phyloP scores from a whole-genome alignment of 73 alveolate species.

The Stentor roeselii region DNA sequence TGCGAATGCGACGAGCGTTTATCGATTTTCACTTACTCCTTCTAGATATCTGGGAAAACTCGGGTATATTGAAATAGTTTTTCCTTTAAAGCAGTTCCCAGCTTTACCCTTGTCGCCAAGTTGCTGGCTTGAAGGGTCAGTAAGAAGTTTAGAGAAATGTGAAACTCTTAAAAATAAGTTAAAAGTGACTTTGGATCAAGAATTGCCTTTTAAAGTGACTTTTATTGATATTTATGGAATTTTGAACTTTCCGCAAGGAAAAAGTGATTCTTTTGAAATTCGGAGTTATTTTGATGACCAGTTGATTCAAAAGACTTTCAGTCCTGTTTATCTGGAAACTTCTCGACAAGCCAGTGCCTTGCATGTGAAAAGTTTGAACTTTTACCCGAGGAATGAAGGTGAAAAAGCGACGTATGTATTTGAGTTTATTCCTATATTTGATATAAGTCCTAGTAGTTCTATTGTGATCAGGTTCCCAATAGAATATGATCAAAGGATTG shows the following conservation, averaged over 20 bases:
- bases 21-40: constrained; percentile 30
- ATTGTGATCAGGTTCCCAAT: constrained; percentile 42
- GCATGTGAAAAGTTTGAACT: constrained; percentile 26
- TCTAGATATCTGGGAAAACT: constrained; percentile 20
- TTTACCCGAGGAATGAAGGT: constrained; percentile 49
- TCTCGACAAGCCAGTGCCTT: constrained; percentile 32
- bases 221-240: constrained; percentile 31
- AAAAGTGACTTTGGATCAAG: constrained; percentile 29
- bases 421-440: constrained; percentile 27
- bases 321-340: constrained; percentile 29
- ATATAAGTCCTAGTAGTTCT: constrained; percentile 16
- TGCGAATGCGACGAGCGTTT: constrained; percentile 31
- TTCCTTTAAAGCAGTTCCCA: constrained; percentile 33
- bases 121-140: constrained; percentile 37
- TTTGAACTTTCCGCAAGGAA: constrained; percentile 21
- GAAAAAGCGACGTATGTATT: constrained; percentile 37
- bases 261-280: constrained; percentile 35
- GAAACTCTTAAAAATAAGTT: constrained; percentile 28
- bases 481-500: constrained; percentile 45
- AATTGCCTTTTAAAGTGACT: constrained; percentile 17
- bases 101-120: constrained; percentile 35
- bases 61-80: constrained; percentile 34
- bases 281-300: constrained; percentile 33
- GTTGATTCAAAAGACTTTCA: constrained; percentile 31
- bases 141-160: constrained; percentile 34